Evolutionary conservation across 805 yeast species (phyloP), one percentile per base, ranked within the genome.

Genomic region (Metschnikowia hibisci): DNA sequence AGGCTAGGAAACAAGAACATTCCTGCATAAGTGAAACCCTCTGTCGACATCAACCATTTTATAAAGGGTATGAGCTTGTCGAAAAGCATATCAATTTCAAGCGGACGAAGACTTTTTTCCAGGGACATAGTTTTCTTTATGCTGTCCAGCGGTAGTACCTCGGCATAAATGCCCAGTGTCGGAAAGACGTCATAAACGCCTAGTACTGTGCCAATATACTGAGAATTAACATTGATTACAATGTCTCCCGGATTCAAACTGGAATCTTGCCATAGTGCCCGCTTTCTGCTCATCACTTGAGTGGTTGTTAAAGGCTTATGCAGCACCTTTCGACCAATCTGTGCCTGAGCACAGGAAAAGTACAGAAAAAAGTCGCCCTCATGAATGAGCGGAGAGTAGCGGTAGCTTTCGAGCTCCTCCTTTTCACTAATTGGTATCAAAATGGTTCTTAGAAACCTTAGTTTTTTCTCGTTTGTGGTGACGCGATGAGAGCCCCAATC

Each of bases 381-480:
- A 9, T 38, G 34, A 13, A 43, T 13, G 26, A 50, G 37, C 5
- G 44, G 44, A 14, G 41, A 32, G 26, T 43, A 47, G 14, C 26
- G 32, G 6, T 39, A 11, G 22, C 30, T 16, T 28, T 34, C 34
- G 30, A 37, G 22, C 9, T 16, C 23, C 18, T 36, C 14, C 2
- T 32, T 14, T 13, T 45, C 46, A 18, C 41, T 34, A 4, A 50
- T 22, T 4, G 39, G 31, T 6, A 45, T 22, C 26, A 50, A 28
- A 2, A 50, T 37, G 4, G 52, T 45, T 20, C 53, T 40, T 28
- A 50, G 32, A 34, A 50, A 47, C 32, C 53, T 29, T n/a, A 50
- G 31, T 36, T 48, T 50, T 20, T 47, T 42, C 10, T 43, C 44
- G 33, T 49, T 43, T n/a, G 52, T 38, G 22, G 15, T 31, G 10